Conservation (phyloP, 106 monocot genomes). For the Dioscorea alata region DNA sequence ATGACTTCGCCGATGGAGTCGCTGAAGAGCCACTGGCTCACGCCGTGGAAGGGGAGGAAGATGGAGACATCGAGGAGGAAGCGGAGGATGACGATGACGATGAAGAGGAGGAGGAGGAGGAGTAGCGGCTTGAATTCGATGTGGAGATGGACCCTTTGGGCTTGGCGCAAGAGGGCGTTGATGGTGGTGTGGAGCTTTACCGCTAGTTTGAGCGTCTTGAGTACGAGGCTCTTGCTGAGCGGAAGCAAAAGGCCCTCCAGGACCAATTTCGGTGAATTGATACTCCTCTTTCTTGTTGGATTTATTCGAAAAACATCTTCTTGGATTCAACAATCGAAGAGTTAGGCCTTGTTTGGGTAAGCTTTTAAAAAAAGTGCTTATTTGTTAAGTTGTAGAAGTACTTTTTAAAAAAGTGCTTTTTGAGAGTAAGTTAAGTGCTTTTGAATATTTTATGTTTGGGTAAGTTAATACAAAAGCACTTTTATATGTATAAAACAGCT, state of each 20-base stretch:
- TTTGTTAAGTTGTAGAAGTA: too few species aligned
- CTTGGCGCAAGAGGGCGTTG: not conserved
- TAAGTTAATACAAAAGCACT: too few species aligned
- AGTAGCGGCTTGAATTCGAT: slow-evolving; percentile 1
- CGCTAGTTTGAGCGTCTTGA: slow-evolving; percentile 54
- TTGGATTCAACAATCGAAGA: not conserved
- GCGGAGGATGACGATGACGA: not conserved
- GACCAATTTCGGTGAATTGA: slow-evolving; percentile 4
- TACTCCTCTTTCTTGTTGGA: not conserved
- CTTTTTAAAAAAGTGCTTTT: too few species aligned
- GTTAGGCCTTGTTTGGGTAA: too few species aligned
- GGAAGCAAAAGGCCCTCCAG: slow-evolving; percentile 59
- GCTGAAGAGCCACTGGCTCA: not conserved
- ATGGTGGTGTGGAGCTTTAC: slow-evolving; percentile 31
- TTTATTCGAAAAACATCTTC: not conserved
- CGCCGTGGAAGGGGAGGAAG: not conserved
- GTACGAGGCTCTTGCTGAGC: slow-evolving; percentile 64
- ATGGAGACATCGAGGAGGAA: not conserved
- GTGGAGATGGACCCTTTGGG: not conserved
- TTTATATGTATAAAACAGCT: too few species aligned
- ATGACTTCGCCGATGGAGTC: not conserved
- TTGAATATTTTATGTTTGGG: too few species aligned
- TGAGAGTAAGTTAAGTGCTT: too few species aligned
- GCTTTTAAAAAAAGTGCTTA: too few species aligned
- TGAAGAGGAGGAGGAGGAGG: too few species aligned